These are phyloP conservation scores for Phytophthora rubi DNA, from an alignment of 352 stramenopile genomes.

Conservation along the genomic window DNA sequence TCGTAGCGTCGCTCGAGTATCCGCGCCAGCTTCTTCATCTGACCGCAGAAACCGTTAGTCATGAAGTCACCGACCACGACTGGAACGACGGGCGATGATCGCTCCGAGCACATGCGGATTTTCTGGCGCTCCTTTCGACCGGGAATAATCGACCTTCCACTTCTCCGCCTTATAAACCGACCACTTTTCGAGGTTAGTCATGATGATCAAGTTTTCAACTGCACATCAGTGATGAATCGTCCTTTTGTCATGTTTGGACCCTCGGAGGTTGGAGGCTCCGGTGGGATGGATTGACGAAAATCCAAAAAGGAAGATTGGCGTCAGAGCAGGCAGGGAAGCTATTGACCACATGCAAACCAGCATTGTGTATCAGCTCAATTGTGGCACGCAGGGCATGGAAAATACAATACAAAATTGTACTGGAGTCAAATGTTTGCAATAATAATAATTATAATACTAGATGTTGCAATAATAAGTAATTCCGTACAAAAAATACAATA, in stretches of 20 bases:
- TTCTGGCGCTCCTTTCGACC: constrained; percentile 30
- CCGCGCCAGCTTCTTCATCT: constrained; percentile 14
- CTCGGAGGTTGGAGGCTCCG: neutral
- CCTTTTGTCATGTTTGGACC: neutral
- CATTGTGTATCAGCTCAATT: constrained; percentile 10
- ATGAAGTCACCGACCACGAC: constrained; percentile 17
- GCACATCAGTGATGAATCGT: constrained; percentile 31
- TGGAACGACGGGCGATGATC: constrained; percentile 5
- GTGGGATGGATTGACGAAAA: neutral
- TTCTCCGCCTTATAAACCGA: constrained; percentile 13
- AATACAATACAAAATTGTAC: too few relatives aligned
- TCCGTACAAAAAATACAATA: too few relatives aligned
- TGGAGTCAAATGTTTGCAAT: too few relatives aligned
- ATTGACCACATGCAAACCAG: neutral
- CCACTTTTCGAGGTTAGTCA: constrained; percentile 23
- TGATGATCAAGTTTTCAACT: constrained; percentile 28
- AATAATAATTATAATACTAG: too few relatives aligned
- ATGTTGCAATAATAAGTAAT: too few relatives aligned
- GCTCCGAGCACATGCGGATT: constrained; percentile 24
- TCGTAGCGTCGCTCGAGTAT: constrained; percentile 18
- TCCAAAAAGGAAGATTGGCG: constrained; percentile 2
- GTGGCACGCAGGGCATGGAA: neutral
- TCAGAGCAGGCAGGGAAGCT: neutral
- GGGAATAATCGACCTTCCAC: constrained; percentile 6
- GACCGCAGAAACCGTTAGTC: constrained; percentile 6